These are phyloP conservation scores for Pythium pectinolyticum DNA, from an alignment of 352 stramenopile species.

Conservation along the genomic window DNA sequence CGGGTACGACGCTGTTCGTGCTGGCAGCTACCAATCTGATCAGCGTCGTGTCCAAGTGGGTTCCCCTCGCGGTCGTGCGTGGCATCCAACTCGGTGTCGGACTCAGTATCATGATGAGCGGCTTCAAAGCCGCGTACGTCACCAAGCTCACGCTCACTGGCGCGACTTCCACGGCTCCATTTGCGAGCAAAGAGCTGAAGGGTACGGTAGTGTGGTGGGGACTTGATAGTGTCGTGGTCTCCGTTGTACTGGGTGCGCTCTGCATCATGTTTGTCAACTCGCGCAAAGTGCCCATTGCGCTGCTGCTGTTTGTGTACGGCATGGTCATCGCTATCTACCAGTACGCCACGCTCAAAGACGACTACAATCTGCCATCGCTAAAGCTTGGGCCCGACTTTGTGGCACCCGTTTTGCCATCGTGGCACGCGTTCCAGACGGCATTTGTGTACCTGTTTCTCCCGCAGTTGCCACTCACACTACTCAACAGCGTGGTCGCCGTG, in stretches of 20 bases:
- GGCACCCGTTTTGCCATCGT: slow-evolving; percentile 51
- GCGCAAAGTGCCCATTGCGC: slow-evolving; percentile 56
- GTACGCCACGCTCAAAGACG: slow-evolving; percentile 44
- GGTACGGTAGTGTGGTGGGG: slow-evolving; percentile 58
- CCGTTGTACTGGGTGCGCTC: slow-evolving; percentile 64
- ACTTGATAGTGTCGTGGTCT: slow-evolving; percentile 67
- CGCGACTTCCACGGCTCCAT: slow-evolving; percentile 22
- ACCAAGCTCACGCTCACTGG: slow-evolving; percentile 33
- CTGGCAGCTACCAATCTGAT: slow-evolving; percentile 89
- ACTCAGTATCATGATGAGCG: slow-evolving; percentile 81
- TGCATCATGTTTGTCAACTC: slow-evolving; percentile 72
- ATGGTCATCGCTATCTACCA: slow-evolving; percentile 62
- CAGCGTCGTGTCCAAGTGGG: slow-evolving; percentile 84
- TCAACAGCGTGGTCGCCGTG: slow-evolving; percentile 93
- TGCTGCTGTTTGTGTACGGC: slow-evolving; percentile 75
- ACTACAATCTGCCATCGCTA: slow-evolving; percentile 57
- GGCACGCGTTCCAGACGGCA: slow-evolving; percentile 57
- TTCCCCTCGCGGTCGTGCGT: slow-evolving; percentile 88
- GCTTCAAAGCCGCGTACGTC: slow-evolving; percentile 74
- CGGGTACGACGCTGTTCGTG: slow-evolving; percentile 68
- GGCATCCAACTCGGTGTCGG: slow-evolving; percentile 93
- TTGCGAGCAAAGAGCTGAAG: slow-evolving; percentile 31
- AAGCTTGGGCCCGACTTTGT: slow-evolving; percentile 58
- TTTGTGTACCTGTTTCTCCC: slow-evolving; percentile 89
- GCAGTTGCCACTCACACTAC: slow-evolving; percentile 89